Evolutionary conservation across 495 filamentous ascomycete genomes (phyloP), one percentile per base, ranked within the genome.

Genomic region (Tuber indicum): DNA sequence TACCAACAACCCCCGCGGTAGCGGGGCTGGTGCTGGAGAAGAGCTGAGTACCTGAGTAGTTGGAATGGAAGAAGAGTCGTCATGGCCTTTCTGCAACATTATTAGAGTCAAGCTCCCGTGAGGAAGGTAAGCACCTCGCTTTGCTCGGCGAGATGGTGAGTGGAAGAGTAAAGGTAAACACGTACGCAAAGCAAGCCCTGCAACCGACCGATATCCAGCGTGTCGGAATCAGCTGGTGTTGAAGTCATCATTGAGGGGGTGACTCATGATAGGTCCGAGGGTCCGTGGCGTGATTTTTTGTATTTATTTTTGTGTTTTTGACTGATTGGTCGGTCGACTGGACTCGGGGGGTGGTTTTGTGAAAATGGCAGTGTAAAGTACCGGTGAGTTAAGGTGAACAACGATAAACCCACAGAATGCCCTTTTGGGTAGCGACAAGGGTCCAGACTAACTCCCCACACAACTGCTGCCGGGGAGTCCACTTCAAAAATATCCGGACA

Each of bases 1-100:
- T 36, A 19, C 16, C 1, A 66, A 58, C 52, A 52, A 26, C n/a
- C n/a, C 45, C 49, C 75, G 39, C 66, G 73, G 8, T 49, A 75
- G 39, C 45, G 76, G 8, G 26, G 4, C 58, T 66, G 58, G 58
- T 66, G 26, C 58, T 66, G 78, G 77, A 26, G 78, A 77, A 23
- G 78, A 79, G 36, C 44, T 70, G n/a, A 80, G n/a, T 16, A 80
- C 73, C 44, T 79, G 78, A 6, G 78, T 80, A 36, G 75, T 71
- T 12, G 77, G 70, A 69, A 74, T 70, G 26, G 76, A 66, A 23
- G 49, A 66, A 0, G 39, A n/a, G 47, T 73, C 47, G 52, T 45
- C 58, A 66, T 36, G 58, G 72, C 44, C 72, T 41, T 71, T 77
- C 75, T 77, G 75, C 17, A 42, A n/a, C 42, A 19, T 39, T 26